These are phyloP conservation scores for Rhodotorula sp. DNA, from an alignment of 1,284 basidiomycete genomes.

Conservation along the genomic window DNA sequence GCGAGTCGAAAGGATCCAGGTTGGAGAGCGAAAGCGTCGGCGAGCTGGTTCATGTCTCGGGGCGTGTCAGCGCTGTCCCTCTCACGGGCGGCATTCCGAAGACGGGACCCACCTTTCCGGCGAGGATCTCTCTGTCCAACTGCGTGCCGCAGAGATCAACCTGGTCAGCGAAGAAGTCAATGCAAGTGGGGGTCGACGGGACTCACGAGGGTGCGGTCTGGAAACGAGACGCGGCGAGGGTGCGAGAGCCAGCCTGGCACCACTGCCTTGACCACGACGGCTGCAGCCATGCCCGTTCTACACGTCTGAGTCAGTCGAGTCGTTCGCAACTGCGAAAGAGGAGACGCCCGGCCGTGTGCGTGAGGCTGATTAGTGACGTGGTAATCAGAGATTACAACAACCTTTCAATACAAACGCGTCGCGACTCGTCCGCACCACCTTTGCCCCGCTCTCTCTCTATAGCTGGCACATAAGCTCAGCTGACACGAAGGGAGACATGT, in stretches of 20 bases:
- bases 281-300: background rate
- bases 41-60: background rate
- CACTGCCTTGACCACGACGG: slow-evolving; percentile 14
- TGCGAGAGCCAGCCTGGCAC: slow-evolving; percentile 3
- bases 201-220: background rate
- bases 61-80: background rate
- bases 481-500: background rate
- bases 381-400: background rate
- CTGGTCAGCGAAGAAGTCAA: too few species aligned
- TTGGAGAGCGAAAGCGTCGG: slow-evolving; percentile 19
- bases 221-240: slow-evolving; percentile 13
- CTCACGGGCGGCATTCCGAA: background rate
- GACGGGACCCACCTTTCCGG: background rate
- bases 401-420: background rate
- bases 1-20: slow-evolving; percentile 14
- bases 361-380: background rate
- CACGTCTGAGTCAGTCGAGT: background rate
- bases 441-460: background rate
- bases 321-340: too few species aligned
- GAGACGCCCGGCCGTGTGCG: too few species aligned
- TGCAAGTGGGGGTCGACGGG: background rate
- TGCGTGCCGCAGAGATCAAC: background rate
- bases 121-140: slow-evolving; percentile 10
- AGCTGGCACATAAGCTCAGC: background rate
- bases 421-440: background rate